Conservation (phyloP, 2,329 filamentous ascomycete genomes). For the Paecilomyces variotii region DNA sequence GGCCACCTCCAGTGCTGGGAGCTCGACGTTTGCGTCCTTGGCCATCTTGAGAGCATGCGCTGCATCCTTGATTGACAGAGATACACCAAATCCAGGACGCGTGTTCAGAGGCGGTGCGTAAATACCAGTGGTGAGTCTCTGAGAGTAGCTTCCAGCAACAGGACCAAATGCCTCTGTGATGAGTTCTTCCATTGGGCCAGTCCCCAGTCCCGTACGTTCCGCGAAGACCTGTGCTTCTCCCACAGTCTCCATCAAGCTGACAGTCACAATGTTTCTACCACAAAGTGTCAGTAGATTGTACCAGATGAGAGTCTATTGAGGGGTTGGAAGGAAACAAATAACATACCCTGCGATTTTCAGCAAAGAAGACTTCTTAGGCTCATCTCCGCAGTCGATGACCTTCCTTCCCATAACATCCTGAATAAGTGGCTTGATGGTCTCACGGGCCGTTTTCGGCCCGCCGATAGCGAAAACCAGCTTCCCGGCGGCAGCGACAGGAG, state of each 20-base stretch:
- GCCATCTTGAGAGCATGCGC: slow-evolving; percentile 27
- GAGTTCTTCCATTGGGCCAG: slow-evolving; percentile 33
- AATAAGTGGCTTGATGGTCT: slow-evolving; percentile 32
- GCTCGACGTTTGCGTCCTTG: slow-evolving; percentile 19
- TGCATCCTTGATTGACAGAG: slow-evolving; percentile 31
- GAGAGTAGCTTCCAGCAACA: slow-evolving; percentile 36
- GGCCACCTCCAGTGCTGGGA: slow-evolving; percentile 28
- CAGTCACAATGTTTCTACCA: slow-evolving; percentile 33
- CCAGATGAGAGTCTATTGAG: background rate
- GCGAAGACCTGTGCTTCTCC: slow-evolving; percentile 41
- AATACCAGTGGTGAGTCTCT: slow-evolving; percentile 35
- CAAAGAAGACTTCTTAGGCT: slow-evolving; percentile 34
- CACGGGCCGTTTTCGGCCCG: slow-evolving; percentile 25
- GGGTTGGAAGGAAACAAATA: background rate
- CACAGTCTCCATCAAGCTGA: slow-evolving; percentile 39
- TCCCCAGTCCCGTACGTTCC: slow-evolving; percentile 38
- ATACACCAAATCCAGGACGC: slow-evolving; percentile 29
- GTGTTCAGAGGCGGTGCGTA: slow-evolving; percentile 32
- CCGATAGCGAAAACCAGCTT: slow-evolving; percentile 40
- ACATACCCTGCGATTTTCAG: slow-evolving; percentile 39
- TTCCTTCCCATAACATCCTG: slow-evolving; percentile 37
- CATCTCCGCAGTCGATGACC: slow-evolving; percentile 37
- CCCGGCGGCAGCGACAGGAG: slow-evolving; percentile 36
- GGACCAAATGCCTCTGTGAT: slow-evolving; percentile 38
- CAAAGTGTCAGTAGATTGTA: background rate